Evolutionary conservation across 306 rosid genomes (phyloP).

Genomic region (Trichosanthes cucumerina): DNA sequence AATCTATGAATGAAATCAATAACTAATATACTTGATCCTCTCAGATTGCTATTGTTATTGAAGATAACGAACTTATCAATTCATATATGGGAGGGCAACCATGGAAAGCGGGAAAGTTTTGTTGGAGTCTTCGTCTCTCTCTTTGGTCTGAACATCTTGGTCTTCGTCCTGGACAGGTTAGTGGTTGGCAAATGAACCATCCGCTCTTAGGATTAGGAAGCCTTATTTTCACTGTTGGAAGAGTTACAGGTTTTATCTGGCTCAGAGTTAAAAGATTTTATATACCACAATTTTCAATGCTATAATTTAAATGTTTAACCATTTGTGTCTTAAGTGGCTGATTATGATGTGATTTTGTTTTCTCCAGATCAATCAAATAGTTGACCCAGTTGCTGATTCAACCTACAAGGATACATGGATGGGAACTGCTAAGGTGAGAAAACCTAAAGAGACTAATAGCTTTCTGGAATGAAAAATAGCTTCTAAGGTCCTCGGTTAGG

Average conservation of each 20-base stretch:
- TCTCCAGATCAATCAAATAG: constrained; percentile 49
- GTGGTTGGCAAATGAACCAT: background rate
- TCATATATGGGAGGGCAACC: constrained; percentile 86
- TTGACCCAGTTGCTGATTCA: constrained; percentile 72
- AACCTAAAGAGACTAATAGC: background rate
- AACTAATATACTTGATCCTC: constrained; percentile 17
- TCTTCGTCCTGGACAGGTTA: constrained; percentile 62
- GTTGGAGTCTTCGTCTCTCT: constrained; percentile 69
- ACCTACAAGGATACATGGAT: constrained; percentile 90
- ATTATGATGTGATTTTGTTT: constrained; percentile 15
- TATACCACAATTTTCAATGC: background rate
- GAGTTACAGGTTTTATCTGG: background rate
- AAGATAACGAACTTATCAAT: constrained; percentile 62
- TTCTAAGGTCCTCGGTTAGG: no score
- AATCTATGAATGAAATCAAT: background rate
- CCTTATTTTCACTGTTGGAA: background rate
- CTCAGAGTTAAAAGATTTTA: background rate
- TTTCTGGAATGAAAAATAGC: no score
- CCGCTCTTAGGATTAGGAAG: background rate
- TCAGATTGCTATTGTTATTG: constrained; percentile 77
- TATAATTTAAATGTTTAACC: background rate
- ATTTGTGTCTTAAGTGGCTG: constrained; percentile 10
- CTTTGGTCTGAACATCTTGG: constrained; percentile 99
- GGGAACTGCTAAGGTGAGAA: constrained; percentile 87
- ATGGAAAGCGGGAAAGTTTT: constrained; percentile 89